phyloP scores from a whole-genome alignment of 2,329 filamentous ascomycete species.

The Boeremia exigua region DNA sequence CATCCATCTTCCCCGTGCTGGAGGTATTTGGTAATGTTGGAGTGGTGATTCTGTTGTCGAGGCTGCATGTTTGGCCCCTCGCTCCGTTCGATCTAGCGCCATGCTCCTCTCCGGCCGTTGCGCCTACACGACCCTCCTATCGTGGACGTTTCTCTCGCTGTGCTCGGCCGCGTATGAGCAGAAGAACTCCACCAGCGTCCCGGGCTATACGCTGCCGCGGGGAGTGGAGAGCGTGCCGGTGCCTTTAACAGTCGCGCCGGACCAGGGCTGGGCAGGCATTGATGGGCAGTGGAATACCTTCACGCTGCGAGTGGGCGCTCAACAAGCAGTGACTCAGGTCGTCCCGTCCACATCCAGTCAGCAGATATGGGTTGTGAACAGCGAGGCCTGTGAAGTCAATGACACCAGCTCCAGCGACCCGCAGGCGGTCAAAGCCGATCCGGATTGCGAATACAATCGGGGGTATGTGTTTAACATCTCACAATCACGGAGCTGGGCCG shows the following conservation, averaged over 20 bases:
- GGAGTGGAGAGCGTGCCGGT: conserved; percentile 31
- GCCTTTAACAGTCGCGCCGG: conserved; percentile 43
- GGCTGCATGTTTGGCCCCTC: conserved; percentile 12
- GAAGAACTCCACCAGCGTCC: conserved; percentile 29
- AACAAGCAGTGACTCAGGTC: conserved; percentile 61
- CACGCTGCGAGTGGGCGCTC: conserved; percentile 63
- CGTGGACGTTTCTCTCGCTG: conserved; percentile 25
- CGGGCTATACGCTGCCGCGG: conserved; percentile 25
- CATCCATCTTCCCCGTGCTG: neutral
- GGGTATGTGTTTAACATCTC: conserved; percentile 64
- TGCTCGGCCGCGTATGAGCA: conserved; percentile 29
- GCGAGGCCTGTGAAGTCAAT: conserved; percentile 32
- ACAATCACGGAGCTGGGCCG: conserved; percentile 63
- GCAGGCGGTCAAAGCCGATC: conserved; percentile 23
- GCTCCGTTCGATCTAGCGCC: conserved; percentile 6
- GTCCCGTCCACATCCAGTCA: conserved; percentile 71
- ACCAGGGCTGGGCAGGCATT: conserved; percentile 49
- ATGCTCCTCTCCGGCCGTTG: conserved; percentile 17
- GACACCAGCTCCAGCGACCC: conserved; percentile 56
- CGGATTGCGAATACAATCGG: conserved; percentile 60
- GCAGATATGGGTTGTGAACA: conserved; percentile 71
- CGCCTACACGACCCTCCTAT: conserved; percentile 23
- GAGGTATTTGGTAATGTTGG: conserved; percentile 1
- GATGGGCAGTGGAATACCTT: conserved; percentile 70
- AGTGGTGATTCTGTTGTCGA: conserved; percentile 8